Base-by-base conservation (phyloP, 1,284 basidiomycete genomes). In the Lignosus rhinocerotis region DNA sequence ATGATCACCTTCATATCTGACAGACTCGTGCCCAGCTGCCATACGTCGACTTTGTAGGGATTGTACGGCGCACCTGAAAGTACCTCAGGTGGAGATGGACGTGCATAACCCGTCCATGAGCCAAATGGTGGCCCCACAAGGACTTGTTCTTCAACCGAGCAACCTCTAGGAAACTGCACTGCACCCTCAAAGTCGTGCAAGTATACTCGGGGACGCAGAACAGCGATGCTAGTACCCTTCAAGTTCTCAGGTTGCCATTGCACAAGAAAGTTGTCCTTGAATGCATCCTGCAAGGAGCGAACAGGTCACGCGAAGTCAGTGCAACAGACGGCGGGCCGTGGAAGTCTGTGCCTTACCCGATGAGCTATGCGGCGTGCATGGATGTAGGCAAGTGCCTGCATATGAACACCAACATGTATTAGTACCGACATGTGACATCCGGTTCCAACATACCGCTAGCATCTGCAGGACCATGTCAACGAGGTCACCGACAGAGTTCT, bases 401-500 rank as follows among this genome's bases (percentile, higher is more conserved):
- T 7, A 19, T 10, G 21, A 56, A n/a, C n/a, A n/a, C n/a, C n/a
- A n/a, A n/a, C n/a, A n/a, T n/a, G n/a, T n/a, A n/a, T n/a, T n/a
- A n/a, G n/a, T n/a, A n/a, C n/a, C n/a, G n/a, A n/a, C n/a, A n/a
- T n/a, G n/a, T n/a, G n/a, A n/a, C n/a, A n/a, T n/a, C n/a, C n/a
- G n/a, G n/a, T n/a, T n/a, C n/a, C n/a, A n/a, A n/a, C 56, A 34
- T 54, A 56, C 54, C 66, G 73, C 70, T 4, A 73, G 38, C 44
- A 64, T n/a, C n/a, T n/a, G n/a, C n/a, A n/a, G n/a, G n/a, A n/a
- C n/a, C 66, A 72, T 70, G 36, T 72, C 67, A 6, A 72, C 19
- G 30, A 72, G 53, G 51, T 74, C 72, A 2, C 68, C 72, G 0
- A 68, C 69, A 4, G 71, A 71, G 39, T 70, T 69, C 47, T 63